These are phyloP conservation scores for Cladosporium cucumerinum DNA, from an alignment of 2,329 filamentous ascomycete genomes.

Conservation along the genomic window DNA sequence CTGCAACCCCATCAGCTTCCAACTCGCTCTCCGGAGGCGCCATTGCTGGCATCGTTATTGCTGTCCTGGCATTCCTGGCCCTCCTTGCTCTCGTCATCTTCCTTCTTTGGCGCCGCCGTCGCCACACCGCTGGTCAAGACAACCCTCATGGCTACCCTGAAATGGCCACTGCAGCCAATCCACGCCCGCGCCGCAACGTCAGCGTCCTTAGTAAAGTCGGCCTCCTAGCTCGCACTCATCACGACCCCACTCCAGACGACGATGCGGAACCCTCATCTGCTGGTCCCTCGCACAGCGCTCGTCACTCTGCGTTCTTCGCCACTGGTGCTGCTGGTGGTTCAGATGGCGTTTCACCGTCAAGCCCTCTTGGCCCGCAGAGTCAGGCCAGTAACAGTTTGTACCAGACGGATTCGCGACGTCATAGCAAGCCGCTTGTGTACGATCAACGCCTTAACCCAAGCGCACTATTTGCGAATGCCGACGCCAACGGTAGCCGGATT, in stretches of 20 bases:
- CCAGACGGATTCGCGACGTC: slow-evolving; percentile 25
- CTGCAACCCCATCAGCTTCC: slow-evolving; percentile 17
- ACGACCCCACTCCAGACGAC: slow-evolving; percentile 1
- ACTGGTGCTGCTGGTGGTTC: slow-evolving; percentile 24
- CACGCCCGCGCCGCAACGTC: slow-evolving; percentile 37
- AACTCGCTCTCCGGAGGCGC: slow-evolving; percentile 37
- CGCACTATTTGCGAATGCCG: slow-evolving; percentile 42
- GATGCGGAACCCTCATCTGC: slow-evolving; percentile 23
- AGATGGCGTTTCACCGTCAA: slow-evolving; percentile 30
- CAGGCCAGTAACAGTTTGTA: slow-evolving; percentile 14
- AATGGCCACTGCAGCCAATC: slow-evolving; percentile 5
- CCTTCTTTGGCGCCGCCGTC: slow-evolving; percentile 39
- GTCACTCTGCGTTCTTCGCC: slow-evolving; percentile 33
- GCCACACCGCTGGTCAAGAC: slow-evolving; percentile 19
- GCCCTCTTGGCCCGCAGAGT: slow-evolving; percentile 25
- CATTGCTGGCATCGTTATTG: slow-evolving; percentile 48
- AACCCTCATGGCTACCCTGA: slow-evolving; percentile 13
- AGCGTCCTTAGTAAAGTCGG: slow-evolving; percentile 50
- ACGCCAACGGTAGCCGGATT: slow-evolving; percentile 45
- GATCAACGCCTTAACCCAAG: slow-evolving; percentile 50
- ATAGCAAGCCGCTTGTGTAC: slow-evolving; percentile 45
- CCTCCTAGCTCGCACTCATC: slow-evolving; percentile 34
- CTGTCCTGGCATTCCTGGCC: slow-evolving; percentile 38
- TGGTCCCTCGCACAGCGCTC: slow-evolving; percentile 27
- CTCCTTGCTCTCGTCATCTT: slow-evolving; percentile 38